phyloP scores from a whole-genome alignment of 495 filamentous ascomycete genomes.

The Penicillium silybi region DNA sequence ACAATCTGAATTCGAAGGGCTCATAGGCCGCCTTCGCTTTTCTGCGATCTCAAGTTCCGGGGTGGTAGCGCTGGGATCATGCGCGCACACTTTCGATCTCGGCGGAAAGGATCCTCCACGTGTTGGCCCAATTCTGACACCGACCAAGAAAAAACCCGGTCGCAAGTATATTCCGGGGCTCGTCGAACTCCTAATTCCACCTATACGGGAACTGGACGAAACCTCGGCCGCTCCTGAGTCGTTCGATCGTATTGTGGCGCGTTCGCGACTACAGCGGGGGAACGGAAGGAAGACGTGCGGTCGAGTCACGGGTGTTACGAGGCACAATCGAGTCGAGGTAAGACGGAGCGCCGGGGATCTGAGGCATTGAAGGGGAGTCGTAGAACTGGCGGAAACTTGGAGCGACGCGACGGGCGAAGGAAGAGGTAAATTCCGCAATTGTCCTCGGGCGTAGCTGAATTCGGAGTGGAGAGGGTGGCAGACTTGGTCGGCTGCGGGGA shows the following conservation, averaged over 20 bases:
- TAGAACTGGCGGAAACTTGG: background rate
- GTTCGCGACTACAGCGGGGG: slow-evolving; percentile 24
- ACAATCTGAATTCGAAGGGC: background rate
- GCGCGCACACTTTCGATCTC: slow-evolving; percentile 10
- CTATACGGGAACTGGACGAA: background rate
- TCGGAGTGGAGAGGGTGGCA: slow-evolving; percentile 22
- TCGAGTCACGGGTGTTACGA: slow-evolving; percentile 23
- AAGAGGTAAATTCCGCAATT: slow-evolving; percentile 25
- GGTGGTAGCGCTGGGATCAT: slow-evolving; percentile 23
- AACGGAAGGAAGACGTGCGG: slow-evolving; percentile 11
- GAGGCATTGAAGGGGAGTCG: slow-evolving; percentile 26
- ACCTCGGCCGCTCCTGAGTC: background rate
- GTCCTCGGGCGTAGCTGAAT: slow-evolving; percentile 19
- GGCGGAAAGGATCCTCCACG: slow-evolving; percentile 18
- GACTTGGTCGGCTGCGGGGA: slow-evolving; percentile 24
- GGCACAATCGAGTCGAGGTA: slow-evolving; percentile 24
- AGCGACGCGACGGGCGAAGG: slow-evolving; percentile 14
- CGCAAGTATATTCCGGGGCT: slow-evolving; percentile 1
- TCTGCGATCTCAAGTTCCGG: slow-evolving; percentile 10
- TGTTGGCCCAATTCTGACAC: slow-evolving; percentile 10
- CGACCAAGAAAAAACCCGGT: slow-evolving; percentile 1
- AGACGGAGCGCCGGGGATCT: slow-evolving; percentile 8
- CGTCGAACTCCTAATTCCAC: background rate
- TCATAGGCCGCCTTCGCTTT: background rate
- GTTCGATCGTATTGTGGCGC: slow-evolving; percentile 19